These are phyloP conservation scores for Eucalyptus regnans DNA, from an alignment of 345 rosid species.

Conservation along the genomic window DNA sequence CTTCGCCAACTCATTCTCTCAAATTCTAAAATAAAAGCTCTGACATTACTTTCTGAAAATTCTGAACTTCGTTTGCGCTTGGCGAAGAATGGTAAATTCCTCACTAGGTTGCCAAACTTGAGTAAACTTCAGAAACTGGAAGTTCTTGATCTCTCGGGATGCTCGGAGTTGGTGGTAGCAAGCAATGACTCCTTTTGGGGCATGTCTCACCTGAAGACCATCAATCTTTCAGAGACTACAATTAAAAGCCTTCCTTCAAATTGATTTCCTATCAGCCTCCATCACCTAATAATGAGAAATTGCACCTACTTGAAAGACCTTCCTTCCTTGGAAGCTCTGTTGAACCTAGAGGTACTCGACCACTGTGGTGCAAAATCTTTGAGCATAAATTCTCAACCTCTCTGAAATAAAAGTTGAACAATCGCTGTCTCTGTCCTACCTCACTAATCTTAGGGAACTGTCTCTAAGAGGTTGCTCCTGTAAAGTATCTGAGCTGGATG, in stretches of 20 bases:
- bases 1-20: not conserved
- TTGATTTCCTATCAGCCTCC: not conserved
- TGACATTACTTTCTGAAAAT: not conserved
- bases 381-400: not conserved
- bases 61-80: not conserved
- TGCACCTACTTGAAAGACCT: not conserved
- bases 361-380: not conserved
- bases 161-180: not conserved
- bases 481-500: not conserved
- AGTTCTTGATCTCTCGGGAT: not conserved
- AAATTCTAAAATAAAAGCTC: not conserved
- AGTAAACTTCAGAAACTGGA: not conserved
- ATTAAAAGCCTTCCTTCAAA: not conserved
- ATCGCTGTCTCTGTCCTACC: not conserved
- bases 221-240: not conserved
- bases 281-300: not conserved
- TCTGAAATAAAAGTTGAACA: not conserved
- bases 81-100: not conserved
- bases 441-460: not conserved
- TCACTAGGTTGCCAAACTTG: not conserved
- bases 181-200: not conserved
- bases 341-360: not conserved
- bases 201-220: not conserved
- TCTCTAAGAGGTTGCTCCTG: not conserved
- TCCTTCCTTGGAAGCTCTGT: not conserved